Percentiles rank a stretch among this genome's conserved stretches.
Conservation (phyloP, 306 rosid genomes). For the Medicago ruthenica region DNA sequence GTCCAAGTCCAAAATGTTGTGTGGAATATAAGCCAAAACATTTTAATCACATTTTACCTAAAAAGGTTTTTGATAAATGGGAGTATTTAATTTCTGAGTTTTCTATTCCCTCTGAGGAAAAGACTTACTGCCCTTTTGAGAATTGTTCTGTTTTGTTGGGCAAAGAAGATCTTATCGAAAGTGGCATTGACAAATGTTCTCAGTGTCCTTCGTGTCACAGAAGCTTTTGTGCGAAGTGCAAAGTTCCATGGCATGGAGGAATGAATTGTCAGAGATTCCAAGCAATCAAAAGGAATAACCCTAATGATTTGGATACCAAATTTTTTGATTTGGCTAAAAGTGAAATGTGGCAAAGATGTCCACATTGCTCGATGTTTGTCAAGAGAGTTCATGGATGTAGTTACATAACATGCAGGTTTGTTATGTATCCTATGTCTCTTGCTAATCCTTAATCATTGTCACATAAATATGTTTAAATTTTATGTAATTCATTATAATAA, state of each 20-base stretch:
- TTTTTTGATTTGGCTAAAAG: slow-evolving; percentile 25
- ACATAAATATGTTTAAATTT: not conserved
- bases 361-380: not conserved
- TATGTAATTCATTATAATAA: not conserved
- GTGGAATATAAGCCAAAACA: not conserved
- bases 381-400: slow-evolving; percentile 22
- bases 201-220: slow-evolving; percentile 35
- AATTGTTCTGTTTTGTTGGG: slow-evolving; percentile 34
- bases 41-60: slow-evolving; percentile 25
- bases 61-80: not conserved
- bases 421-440: not conserved
- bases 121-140: slow-evolving; percentile 29
- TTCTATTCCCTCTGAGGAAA: not conserved
- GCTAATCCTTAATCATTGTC: not conserved
- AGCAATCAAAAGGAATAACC: not conserved
- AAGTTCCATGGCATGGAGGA: slow-evolving; percentile 32
- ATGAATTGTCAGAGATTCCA: slow-evolving; percentile 5
- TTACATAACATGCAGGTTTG: slow-evolving; percentile 23
- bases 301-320: slow-evolving; percentile 1
- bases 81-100: not conserved
- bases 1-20: slow-evolving; percentile 13
- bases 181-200: not conserved
- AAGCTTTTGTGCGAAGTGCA: not conserved
- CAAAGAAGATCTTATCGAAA: not conserved
- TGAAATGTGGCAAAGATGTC: slow-evolving; percentile 14